phyloP scores from a whole-genome alignment of 768 basidiomycete species.

The Inosperma sp. region DNA sequence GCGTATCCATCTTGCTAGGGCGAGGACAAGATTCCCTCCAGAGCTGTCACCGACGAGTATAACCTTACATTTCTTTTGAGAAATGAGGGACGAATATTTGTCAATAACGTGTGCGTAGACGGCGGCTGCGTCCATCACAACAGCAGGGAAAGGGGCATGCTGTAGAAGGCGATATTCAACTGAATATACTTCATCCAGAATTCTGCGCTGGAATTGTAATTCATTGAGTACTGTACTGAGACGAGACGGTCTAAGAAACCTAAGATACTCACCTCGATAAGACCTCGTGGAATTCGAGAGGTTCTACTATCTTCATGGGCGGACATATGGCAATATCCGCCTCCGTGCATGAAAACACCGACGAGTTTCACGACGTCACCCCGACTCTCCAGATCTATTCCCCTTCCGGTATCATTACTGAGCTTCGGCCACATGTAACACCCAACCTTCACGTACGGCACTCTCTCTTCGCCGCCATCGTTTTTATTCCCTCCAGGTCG shows the following conservation, averaged over 20 bases:
- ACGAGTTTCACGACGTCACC: slow-evolving; percentile 32
- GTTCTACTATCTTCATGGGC: slow-evolving; percentile 46
- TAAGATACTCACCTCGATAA: slow-evolving; percentile 36
- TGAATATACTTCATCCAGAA: slow-evolving; percentile 36
- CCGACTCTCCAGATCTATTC: slow-evolving; percentile 22
- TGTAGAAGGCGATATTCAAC: slow-evolving; percentile 53
- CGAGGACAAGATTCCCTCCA: slow-evolving; percentile 49
- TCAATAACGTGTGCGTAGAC: slow-evolving; percentile 46
- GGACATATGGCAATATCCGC: slow-evolving; percentile 56
- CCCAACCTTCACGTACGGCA: slow-evolving; percentile 42
- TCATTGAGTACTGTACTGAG: too few species aligned
- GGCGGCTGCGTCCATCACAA: slow-evolving; percentile 48
- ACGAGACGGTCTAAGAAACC: too few species aligned
- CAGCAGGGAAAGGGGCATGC: slow-evolving; percentile 50
- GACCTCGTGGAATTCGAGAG: slow-evolving; percentile 44
- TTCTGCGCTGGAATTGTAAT: slow-evolving; percentile 29
- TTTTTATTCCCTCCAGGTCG: slow-evolving; percentile 8
- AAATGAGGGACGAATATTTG: slow-evolving; percentile 20
- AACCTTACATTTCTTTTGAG: slow-evolving; percentile 30
- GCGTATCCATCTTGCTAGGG: slow-evolving; percentile 49
- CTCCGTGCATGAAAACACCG: slow-evolving; percentile 51
- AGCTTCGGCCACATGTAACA: slow-evolving; percentile 46
- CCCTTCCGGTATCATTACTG: slow-evolving; percentile 5
- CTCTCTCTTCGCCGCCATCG: slow-evolving; percentile 22
- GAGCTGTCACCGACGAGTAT: slow-evolving; percentile 53